Conservation (phyloP, 2,329 filamentous ascomycete genomes). For the Xylariaceae sp. region DNA sequence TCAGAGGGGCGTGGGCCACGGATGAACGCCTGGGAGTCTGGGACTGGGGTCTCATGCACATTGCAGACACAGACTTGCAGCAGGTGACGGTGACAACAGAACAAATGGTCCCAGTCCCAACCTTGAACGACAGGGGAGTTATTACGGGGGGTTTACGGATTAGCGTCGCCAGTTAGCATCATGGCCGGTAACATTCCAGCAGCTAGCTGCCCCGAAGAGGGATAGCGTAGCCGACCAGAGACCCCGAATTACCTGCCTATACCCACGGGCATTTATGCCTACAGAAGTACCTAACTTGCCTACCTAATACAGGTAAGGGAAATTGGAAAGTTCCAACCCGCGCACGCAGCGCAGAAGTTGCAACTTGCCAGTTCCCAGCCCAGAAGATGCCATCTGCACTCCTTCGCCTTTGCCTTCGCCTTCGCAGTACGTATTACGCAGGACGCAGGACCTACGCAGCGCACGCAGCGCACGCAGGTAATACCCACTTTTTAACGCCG, state of each 20-base stretch:
- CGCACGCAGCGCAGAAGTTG: no score
- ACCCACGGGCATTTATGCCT: neutral
- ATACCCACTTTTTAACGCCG: no score
- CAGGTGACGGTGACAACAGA: conserved; percentile 15
- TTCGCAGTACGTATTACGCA: no score
- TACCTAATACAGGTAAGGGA: neutral
- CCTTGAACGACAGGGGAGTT: conserved; percentile 5
- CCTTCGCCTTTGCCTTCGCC: no score
- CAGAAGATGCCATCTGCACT: no score
- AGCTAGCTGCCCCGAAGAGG: neutral
- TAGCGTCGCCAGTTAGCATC: neutral
- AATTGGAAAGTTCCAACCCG: conserved; percentile 10
- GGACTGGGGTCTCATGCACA: neutral
- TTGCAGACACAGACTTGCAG: conserved; percentile 6
- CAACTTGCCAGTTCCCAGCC: no score
- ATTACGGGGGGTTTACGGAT: neutral
- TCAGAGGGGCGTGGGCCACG: no score
- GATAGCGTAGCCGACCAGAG: neutral
- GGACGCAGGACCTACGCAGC: no score
- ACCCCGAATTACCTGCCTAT: neutral
- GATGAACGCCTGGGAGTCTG: no score
- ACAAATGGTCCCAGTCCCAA: no score
- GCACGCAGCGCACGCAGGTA: no score
- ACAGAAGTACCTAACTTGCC: neutral
- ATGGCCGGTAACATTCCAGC: neutral